Percentiles rank a stretch among this genome's conserved stretches.
phyloP scores from a whole-genome alignment of 345 rosid genomes.

The Populus deltoides region DNA sequence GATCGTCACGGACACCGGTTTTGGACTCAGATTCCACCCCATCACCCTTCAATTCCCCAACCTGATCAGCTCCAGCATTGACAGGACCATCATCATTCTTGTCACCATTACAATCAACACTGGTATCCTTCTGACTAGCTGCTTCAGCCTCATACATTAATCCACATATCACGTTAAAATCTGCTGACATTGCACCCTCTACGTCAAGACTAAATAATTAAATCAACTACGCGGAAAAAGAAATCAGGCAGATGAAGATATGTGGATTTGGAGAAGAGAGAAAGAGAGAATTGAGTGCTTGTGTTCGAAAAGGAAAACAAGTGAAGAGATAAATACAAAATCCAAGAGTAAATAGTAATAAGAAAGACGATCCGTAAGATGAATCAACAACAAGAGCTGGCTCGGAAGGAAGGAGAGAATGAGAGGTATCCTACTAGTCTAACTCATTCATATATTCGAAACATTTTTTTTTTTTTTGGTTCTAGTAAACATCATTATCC shows the following conservation, averaged over 20 bases:
- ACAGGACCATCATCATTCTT: not conserved
- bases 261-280: not conserved
- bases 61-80: not conserved
- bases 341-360: too few relatives aligned
- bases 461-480: too few relatives aligned
- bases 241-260: not conserved
- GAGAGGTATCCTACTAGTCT: too few relatives aligned
- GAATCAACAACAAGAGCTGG: too few relatives aligned
- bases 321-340: too few relatives aligned
- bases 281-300: not conserved
- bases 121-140: not conserved
- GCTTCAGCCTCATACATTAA: not conserved
- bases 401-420: too few relatives aligned
- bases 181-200: conserved; percentile 1
- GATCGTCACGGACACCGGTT: not conserved
- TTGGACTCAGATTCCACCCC: not conserved
- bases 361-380: too few relatives aligned
- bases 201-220: not conserved
- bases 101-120: not conserved
- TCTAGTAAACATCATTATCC: too few relatives aligned
- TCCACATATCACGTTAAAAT: not conserved
- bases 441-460: too few relatives aligned
- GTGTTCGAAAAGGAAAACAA: not conserved
- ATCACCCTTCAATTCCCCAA: not conserved
- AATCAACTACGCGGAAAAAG: too few relatives aligned